A percentile compares a stretch with the other conserved stretches of the same genome.
These are phyloP conservation scores for Chaetomium fimeti DNA, from an alignment of 495 filamentous ascomycete species.

Conservation along the genomic window DNA sequence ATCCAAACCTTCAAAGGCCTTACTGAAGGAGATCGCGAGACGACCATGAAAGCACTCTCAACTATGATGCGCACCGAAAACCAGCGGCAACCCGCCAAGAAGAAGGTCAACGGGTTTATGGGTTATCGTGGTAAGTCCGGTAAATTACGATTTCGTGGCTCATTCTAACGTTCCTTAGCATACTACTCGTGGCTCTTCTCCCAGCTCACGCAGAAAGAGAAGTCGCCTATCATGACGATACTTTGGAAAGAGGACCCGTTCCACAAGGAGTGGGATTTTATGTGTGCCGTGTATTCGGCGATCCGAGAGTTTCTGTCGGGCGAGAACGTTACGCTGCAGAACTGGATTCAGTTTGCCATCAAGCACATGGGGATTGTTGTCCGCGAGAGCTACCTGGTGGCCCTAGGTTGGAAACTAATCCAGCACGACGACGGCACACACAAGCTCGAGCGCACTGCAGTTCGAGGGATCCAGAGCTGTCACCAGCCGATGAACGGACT, in stretches of 20 bases:
- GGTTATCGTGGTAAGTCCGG: slow-evolving; percentile 19
- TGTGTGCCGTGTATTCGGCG: slow-evolving; percentile 32
- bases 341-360: slow-evolving; percentile 30
- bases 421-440: slow-evolving; percentile 23
- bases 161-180: not conserved
- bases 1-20: not conserved
- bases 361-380: slow-evolving; percentile 25
- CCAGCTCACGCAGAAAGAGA: slow-evolving; percentile 21
- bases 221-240: slow-evolving; percentile 22
- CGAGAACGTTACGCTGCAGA: slow-evolving; percentile 26
- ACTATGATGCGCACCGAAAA: slow-evolving; percentile 16
- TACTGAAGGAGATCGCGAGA: slow-evolving; percentile 16
- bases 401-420: slow-evolving; percentile 29
- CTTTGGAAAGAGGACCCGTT: slow-evolving; percentile 32
- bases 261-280: slow-evolving; percentile 34
- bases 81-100: slow-evolving; percentile 17
- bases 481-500: slow-evolving; percentile 31
- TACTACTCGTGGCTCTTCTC: slow-evolving; percentile 24
- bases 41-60: slow-evolving; percentile 17
- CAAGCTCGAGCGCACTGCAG: slow-evolving; percentile 22
- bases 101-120: slow-evolving; percentile 25
- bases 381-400: slow-evolving; percentile 27
- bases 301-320: slow-evolving; percentile 27
- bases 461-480: slow-evolving; percentile 11
- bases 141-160: not conserved